A percentile compares a stretch with the other conserved stretches of the same genome.
Evolutionary conservation across 2,329 filamentous ascomycete species (phyloP).

Genomic region (Talaromyces sp.): DNA sequence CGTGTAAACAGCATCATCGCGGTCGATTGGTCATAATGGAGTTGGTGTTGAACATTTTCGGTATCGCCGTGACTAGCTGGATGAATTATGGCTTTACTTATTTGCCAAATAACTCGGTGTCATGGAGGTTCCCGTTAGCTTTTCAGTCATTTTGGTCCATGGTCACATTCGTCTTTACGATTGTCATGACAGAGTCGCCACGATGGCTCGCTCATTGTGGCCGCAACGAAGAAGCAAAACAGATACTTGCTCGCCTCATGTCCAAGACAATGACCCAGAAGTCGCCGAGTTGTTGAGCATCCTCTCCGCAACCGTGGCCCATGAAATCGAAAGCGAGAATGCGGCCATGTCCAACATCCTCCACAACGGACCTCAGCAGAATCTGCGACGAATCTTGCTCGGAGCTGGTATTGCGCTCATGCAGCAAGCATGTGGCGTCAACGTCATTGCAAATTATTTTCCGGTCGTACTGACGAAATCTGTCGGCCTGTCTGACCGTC

Average conservation of each 20-base stretch:
- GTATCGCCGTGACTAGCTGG: too few relatives aligned
- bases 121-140: too few relatives aligned
- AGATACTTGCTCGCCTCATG: neutral
- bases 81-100: too few relatives aligned
- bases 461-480: slow-evolving; percentile 21
- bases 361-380: slow-evolving; percentile 44
- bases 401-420: slow-evolving; percentile 50
- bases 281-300: slow-evolving; percentile 11
- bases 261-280: neutral
- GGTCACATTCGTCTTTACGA: neutral
- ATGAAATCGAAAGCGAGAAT: slow-evolving; percentile 35
- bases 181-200: neutral
- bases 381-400: slow-evolving; percentile 43
- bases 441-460: slow-evolving; percentile 21
- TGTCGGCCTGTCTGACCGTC: slow-evolving; percentile 27
- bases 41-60: too few relatives aligned
- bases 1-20: too few relatives aligned
- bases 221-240: neutral
- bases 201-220: neutral
- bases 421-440: slow-evolving; percentile 42
- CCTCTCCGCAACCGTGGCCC: slow-evolving; percentile 35
- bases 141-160: neutral
- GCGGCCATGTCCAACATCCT: slow-evolving; percentile 31
- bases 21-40: too few relatives aligned
- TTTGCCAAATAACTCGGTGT: too few relatives aligned